Evolutionary conservation across 495 filamentous ascomycete genomes (phyloP).

Genomic region (Sporormia fimetaria): DNA sequence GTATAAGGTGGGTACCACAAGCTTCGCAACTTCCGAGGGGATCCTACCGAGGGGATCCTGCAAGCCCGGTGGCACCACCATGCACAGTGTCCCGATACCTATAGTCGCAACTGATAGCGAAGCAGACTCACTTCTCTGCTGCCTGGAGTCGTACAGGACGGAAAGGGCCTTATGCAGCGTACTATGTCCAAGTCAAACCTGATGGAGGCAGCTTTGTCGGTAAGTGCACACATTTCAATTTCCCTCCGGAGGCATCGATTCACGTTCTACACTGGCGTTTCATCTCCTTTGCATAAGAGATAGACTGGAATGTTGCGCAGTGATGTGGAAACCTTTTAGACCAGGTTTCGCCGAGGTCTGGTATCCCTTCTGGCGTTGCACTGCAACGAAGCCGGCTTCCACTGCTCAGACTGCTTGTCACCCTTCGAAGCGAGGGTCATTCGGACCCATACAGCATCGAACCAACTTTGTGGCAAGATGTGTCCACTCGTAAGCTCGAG

Average conservation of each 20-base stretch:
- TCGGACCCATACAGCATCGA: too few species aligned
- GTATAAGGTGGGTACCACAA: constrained; percentile 54
- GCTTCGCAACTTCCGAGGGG: background rate
- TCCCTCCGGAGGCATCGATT: background rate
- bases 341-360: too few species aligned
- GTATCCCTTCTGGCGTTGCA: too few species aligned
- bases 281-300: too few species aligned
- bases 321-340: too few species aligned
- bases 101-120: constrained; percentile 1
- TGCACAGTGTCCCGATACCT: constrained; percentile 1
- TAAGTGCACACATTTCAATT: constrained; percentile 32
- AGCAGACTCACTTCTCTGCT: constrained; percentile 63
- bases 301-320: too few species aligned
- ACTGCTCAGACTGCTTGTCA: too few species aligned
- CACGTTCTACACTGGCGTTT: constrained; percentile 27
- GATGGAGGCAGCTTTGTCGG: constrained; percentile 45
- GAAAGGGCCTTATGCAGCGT: constrained; percentile 76
- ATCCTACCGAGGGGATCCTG: too few species aligned
- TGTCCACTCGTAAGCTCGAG: too few species aligned
- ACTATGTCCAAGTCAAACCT: constrained; percentile 61
- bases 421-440: too few species aligned
- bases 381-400: too few species aligned
- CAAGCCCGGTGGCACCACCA: constrained; percentile 3
- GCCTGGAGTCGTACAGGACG: constrained; percentile 68
- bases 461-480: too few species aligned